phyloP scores from a whole-genome alignment of 2,329 filamentous ascomycete species.

The Exophiala sp. region DNA sequence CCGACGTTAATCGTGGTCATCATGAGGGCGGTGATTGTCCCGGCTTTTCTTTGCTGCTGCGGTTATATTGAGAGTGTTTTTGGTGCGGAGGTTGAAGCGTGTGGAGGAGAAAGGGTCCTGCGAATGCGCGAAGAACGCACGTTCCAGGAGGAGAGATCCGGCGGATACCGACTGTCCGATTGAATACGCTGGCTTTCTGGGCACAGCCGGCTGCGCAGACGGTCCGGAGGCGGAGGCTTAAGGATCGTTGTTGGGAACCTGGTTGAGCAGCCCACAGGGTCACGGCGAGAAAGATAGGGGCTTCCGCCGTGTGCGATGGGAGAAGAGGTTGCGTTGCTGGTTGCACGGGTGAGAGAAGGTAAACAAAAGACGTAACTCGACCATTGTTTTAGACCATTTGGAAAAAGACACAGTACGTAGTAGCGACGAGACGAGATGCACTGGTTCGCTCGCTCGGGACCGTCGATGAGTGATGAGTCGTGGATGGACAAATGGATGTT shows the following conservation, averaged over 20 bases:
- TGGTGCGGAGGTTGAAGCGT: not conserved
- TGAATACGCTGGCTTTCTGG: not conserved
- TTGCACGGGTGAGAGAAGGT: not conserved
- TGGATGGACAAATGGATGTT: too few species aligned
- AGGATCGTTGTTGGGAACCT: not conserved
- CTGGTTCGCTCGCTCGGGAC: too few species aligned
- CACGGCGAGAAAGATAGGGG: not conserved
- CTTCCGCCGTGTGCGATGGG: not conserved
- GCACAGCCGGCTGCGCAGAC: not conserved
- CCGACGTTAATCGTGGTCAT: conserved; percentile 27
- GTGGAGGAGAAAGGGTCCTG: not conserved
- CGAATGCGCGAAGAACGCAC: not conserved
- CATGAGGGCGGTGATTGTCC: not conserved
- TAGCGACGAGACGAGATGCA: too few species aligned
- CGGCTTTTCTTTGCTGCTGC: not conserved
- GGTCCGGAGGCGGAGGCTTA: not conserved
- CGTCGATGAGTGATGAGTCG: too few species aligned
- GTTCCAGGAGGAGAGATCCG: not conserved
- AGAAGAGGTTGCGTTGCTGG: not conserved
- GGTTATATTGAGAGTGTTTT: not conserved
- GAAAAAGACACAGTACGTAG: too few species aligned
- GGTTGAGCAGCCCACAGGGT: not conserved
- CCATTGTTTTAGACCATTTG: too few species aligned
- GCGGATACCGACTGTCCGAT: not conserved
- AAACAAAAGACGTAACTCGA: conserved; percentile 7